These are phyloP conservation scores for bread wheat (Triticum aestivum) DNA, from an alignment of 176 grass and related monocot genomes.

Conservation along the genomic window DNA sequence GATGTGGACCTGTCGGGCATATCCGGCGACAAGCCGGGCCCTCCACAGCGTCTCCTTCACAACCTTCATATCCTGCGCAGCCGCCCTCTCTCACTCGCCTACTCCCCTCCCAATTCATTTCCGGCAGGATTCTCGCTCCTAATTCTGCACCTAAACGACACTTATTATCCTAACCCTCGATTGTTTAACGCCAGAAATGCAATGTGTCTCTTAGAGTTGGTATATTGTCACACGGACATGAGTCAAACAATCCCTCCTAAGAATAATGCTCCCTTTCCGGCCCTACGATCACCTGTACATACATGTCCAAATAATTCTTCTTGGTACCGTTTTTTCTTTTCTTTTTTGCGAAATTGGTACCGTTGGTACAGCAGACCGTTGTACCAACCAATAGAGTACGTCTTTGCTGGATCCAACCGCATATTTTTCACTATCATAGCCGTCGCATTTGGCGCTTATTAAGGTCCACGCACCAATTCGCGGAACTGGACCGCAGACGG, in stretches of 20 bases:
- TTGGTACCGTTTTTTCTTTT: neutral
- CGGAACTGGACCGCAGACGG: no score
- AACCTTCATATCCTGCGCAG: neutral
- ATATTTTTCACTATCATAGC: neutral
- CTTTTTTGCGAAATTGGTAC: no score
- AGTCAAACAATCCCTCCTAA: neutral
- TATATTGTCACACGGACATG: neutral
- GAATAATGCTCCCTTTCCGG: no score
- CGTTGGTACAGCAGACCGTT: conserved; percentile 8
- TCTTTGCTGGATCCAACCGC: neutral
- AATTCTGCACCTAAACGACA: neutral
- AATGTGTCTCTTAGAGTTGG: neutral
- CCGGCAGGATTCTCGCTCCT: neutral
- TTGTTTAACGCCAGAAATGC: neutral
- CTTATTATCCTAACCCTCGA: neutral
- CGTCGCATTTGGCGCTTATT: neutral
- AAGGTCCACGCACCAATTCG: no score
- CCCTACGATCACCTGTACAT: neutral
- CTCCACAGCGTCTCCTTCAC: neutral
- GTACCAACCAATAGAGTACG: neutral
- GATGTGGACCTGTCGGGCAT: conserved; percentile 42
- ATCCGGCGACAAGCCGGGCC: conserved; percentile 40
- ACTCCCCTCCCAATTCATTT: no score
- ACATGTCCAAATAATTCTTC: neutral
- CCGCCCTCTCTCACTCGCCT: neutral